Evolutionary conservation across 2,329 filamentous ascomycete genomes (phyloP).

Genomic region (Neonectria faginata): DNA sequence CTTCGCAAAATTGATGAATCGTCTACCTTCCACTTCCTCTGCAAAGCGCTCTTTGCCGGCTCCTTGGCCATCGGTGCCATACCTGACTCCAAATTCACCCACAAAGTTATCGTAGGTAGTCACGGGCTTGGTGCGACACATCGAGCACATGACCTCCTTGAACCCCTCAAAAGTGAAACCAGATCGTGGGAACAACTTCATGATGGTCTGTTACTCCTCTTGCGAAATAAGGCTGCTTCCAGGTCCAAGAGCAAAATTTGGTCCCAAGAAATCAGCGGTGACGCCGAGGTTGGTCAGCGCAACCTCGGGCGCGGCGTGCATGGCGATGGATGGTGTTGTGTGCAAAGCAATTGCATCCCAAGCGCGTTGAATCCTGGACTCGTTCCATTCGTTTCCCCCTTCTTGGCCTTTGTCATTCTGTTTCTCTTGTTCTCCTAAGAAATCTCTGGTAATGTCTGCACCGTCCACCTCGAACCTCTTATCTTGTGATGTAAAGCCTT

Average conservation of each 20-base stretch:
- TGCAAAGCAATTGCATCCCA: slow-evolving; percentile 35
- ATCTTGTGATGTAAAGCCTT: slow-evolving; percentile 17
- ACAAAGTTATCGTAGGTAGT: slow-evolving; percentile 28
- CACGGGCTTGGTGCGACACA: slow-evolving; percentile 22
- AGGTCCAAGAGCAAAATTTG: slow-evolving; percentile 13
- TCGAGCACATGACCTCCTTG: slow-evolving; percentile 19
- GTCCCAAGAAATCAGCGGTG: slow-evolving; percentile 27
- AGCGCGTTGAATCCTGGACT: slow-evolving; percentile 19
- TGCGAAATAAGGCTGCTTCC: slow-evolving; percentile 17
- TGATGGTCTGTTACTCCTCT: slow-evolving; percentile 22
- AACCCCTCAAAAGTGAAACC: slow-evolving; percentile 22
- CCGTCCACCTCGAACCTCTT: slow-evolving; percentile 35
- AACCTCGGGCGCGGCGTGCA: slow-evolving; percentile 24
- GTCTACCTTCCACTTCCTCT: not conserved
- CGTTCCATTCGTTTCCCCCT: slow-evolving; percentile 9
- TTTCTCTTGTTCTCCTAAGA: slow-evolving; percentile 4
- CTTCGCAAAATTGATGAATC: not conserved
- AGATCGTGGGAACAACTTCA: slow-evolving; percentile 19
- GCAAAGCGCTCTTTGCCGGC: not conserved
- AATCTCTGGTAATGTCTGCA: slow-evolving; percentile 27
- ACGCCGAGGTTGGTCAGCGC: slow-evolving; percentile 17
- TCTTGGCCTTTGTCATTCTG: not conserved
- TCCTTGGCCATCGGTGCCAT: not conserved
- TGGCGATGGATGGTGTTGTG: slow-evolving; percentile 25
- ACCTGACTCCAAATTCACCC: not conserved